Evolutionary conservation across 345 rosid genomes (phyloP).

Genomic region (Streptanthus diversifolius): DNA sequence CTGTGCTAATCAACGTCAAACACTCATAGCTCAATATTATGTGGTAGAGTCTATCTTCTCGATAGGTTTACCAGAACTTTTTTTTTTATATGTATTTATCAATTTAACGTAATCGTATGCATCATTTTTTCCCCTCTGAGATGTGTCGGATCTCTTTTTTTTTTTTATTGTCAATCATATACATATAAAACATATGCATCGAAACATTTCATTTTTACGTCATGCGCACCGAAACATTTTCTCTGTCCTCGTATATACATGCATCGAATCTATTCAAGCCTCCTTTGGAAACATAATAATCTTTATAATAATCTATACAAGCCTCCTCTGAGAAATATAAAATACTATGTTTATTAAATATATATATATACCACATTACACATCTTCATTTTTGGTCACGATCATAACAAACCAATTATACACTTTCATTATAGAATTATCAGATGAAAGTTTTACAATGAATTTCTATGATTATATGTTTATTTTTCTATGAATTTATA

Average conservation of each 20-base stretch:
- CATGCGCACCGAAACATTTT: neutral
- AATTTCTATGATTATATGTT: neutral
- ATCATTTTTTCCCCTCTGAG: neutral
- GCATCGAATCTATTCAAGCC: neutral
- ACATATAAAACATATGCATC: neutral
- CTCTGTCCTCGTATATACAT: neutral
- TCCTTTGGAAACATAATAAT: neutral
- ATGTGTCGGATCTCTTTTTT: neutral
- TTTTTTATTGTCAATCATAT: too few relatives aligned
- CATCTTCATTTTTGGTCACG: too few relatives aligned
- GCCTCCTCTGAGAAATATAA: too few relatives aligned
- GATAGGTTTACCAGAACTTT: constrained; percentile 25
- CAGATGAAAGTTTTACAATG: too few relatives aligned
- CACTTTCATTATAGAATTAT: too few relatives aligned
- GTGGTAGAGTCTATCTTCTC: constrained; percentile 36
- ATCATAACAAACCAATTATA: too few relatives aligned
- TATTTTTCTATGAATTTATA: neutral
- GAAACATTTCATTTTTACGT: neutral
- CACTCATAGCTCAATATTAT: constrained; percentile 13
- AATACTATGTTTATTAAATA: too few relatives aligned
- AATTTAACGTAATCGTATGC: constrained; percentile 13
- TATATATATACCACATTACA: too few relatives aligned
- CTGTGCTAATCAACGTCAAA: constrained; percentile 27
- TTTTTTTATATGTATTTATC: neutral
- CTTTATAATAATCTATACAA: too few relatives aligned